Conservation (phyloP, 106 monocot species). For the Acanthochlamys bracteata region DNA sequence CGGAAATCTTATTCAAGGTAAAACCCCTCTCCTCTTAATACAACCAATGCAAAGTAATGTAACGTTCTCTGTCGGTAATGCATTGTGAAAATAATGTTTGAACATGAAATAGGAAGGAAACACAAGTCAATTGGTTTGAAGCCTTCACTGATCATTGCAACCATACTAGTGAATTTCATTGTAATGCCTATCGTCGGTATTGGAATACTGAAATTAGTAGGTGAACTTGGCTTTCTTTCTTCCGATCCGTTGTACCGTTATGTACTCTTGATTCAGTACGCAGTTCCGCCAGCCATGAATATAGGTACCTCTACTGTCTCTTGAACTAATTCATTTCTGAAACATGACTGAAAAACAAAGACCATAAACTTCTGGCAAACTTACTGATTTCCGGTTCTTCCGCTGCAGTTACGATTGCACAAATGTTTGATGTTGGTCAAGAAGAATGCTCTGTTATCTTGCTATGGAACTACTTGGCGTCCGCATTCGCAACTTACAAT, state of each 20-base stretch:
- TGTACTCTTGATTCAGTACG: constrained; percentile 62
- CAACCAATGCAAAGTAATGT: background rate
- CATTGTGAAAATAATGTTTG: background rate
- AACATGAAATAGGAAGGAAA: constrained; percentile 15
- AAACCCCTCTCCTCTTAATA: background rate
- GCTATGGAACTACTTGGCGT: constrained; percentile 57
- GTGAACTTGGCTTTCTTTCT: constrained; percentile 41
- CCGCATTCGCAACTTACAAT: constrained; percentile 44
- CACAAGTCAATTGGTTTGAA: constrained; percentile 25
- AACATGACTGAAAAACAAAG: no score
- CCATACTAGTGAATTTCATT: constrained; percentile 37
- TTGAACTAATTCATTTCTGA: no score
- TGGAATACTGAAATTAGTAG: constrained; percentile 37
- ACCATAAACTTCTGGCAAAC: background rate
- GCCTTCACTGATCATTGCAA: constrained; percentile 22
- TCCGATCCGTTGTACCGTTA: constrained; percentile 59
- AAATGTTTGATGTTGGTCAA: constrained; percentile 53
- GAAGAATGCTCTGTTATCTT: constrained; percentile 76
- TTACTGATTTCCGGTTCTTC: background rate
- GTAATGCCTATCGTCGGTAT: constrained; percentile 55
- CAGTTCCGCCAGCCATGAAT: constrained; percentile 64
- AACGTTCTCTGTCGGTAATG: background rate
- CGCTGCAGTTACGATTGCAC: constrained; percentile 60
- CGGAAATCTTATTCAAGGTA: constrained; percentile 12
- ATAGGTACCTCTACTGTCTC: constrained; percentile 29